These are phyloP conservation scores for Saprolegnia diclina DNA, from an alignment of 352 stramenopile species.

Conservation along the genomic window DNA sequence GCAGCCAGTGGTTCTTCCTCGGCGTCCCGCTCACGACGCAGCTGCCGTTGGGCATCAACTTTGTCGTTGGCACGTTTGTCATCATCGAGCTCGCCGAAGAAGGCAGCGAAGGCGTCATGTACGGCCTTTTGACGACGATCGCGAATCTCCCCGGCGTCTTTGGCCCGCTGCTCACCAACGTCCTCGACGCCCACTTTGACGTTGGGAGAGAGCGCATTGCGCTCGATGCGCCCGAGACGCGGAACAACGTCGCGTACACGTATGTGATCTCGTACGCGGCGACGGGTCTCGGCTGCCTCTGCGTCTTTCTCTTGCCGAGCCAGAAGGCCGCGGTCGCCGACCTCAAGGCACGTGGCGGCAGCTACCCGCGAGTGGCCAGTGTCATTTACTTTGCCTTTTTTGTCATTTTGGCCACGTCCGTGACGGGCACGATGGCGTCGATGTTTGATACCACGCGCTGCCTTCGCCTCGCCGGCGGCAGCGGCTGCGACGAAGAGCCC, in stretches of 20 bases:
- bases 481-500: slow-evolving; percentile 22
- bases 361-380: background rate
- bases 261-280: slow-evolving; percentile 15
- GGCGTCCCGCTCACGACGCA: slow-evolving; percentile 41
- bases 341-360: slow-evolving; percentile 9
- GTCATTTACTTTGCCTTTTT: slow-evolving; percentile 10
- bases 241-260: slow-evolving; percentile 32
- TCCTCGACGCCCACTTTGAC: background rate
- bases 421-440: slow-evolving; percentile 35
- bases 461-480: slow-evolving; percentile 36
- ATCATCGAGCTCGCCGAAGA: slow-evolving; percentile 47
- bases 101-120: slow-evolving; percentile 27
- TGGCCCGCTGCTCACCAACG: slow-evolving; percentile 15
- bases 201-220: background rate
- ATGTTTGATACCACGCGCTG: slow-evolving; percentile 41
- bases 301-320: background rate
- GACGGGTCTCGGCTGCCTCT: slow-evolving; percentile 15
- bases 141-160: slow-evolving; percentile 16
- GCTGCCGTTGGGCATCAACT: slow-evolving; percentile 40
- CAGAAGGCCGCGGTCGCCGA: slow-evolving; percentile 17
- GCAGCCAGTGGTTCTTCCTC: slow-evolving; percentile 54
- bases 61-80: slow-evolving; percentile 46
- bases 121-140: slow-evolving; percentile 23
- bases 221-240: slow-evolving; percentile 25
- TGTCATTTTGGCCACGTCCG: slow-evolving; percentile 29